Evolutionary conservation across 768 basidiomycete species (phyloP), one percentile per base, ranked within the genome.

Genomic region (Pulveroboletus sp.): DNA sequence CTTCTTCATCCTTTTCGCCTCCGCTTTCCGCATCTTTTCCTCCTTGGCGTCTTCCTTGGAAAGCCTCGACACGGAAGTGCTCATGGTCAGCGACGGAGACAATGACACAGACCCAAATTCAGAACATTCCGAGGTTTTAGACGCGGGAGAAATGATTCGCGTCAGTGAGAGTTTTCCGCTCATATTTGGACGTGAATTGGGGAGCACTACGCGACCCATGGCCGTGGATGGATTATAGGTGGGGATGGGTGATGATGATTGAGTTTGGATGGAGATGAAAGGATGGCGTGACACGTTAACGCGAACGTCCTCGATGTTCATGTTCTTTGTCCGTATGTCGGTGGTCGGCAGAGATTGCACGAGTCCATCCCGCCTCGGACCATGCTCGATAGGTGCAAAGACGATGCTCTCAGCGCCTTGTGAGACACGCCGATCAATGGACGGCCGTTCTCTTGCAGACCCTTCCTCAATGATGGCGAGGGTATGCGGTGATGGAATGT

Each of bases 1-100:
- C 65, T 74, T 77, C 53, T 72, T 70, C 63, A 67, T 63, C 54
- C 49, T 59, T 61, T 76, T 74, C 40, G 73, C 72, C 48, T 76
- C 71, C 21, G 69, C 72, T 62, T 71, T 78, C 47, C 65, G 65
- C 54, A 57, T 61, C 63, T 75, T 79, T 56, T 69, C 64, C 50
- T 77, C 78, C 38, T 63, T 60, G 50, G 55, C 59, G n/a, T 66
- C 56, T n/a, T 55, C 57, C 44, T 53, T 69, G 7, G 54, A 53
- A 6, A 24, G 36, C 32, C 30, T 65, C 1, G 52, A 46, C 14
- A 55, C 32, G 1, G 47, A 9, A 10, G 46, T 15, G 14, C 56
- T 63, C 31, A 39, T 15, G 21, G 62, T 64, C 24, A 57, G 58
- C n/a, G 67, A 62, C 14, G 43, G 38, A 13, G 53, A 46, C 26